A percentile compares a stretch with the other conserved stretches of the same genome.
phyloP scores from a whole-genome alignment of 2,329 filamentous ascomycete species.

The Fusarium sp. region DNA sequence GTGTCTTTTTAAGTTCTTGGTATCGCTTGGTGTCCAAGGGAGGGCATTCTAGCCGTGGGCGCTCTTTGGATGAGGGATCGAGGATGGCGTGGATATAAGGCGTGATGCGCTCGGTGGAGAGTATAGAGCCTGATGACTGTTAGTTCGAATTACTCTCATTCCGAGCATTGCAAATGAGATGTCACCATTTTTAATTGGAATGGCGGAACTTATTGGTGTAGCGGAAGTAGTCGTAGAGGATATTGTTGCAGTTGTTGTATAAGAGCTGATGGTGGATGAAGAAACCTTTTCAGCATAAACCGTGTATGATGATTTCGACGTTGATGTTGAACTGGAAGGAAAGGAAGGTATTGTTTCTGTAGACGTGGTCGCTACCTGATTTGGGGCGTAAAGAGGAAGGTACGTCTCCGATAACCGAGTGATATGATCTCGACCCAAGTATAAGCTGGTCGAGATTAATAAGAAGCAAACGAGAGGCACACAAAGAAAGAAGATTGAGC shows the following conservation, averaged over 20 bases:
- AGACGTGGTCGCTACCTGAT: not conserved
- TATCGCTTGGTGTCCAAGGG: constrained; percentile 39
- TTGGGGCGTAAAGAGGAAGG: constrained; percentile 23
- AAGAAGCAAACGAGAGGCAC: constrained; percentile 36
- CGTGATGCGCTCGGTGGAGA: constrained; percentile 36
- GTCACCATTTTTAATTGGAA: constrained; percentile 16
- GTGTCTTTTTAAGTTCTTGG: constrained; percentile 30
- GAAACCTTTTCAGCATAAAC: not conserved
- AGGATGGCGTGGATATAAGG: constrained; percentile 49
- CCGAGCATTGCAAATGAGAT: accelerated
- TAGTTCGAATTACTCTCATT: not conserved
- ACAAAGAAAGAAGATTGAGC: constrained; percentile 31
- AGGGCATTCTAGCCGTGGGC: constrained; percentile 48
- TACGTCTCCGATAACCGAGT: constrained; percentile 31
- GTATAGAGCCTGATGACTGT: constrained; percentile 49
- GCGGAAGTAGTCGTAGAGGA: not conserved
- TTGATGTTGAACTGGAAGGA: not conserved
- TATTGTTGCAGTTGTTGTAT: constrained; percentile 11
- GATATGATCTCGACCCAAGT: constrained; percentile 41
- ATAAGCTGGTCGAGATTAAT: constrained; percentile 29
- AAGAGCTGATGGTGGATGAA: constrained; percentile 6
- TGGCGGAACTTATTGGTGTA: constrained; percentile 4
- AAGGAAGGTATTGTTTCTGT: not conserved
- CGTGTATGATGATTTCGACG: not conserved
- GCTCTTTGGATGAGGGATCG: constrained; percentile 40